Conservation (phyloP, 1,284 basidiomycete species). For the Cryptococcus sp. region DNA sequence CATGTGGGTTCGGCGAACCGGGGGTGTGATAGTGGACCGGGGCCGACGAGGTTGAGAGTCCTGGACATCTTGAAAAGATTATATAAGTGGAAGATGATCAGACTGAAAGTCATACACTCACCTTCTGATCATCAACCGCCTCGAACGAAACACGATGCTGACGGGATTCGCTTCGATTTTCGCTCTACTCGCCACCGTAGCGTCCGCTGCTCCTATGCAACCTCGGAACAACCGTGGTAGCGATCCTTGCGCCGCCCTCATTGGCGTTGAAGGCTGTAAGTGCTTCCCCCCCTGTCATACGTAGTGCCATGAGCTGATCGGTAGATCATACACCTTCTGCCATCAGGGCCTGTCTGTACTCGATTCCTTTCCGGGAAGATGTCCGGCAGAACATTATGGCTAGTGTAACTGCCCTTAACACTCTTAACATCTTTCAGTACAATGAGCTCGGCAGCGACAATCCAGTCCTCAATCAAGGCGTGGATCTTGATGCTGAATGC, state of each 20-base stretch:
- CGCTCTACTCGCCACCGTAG: background rate
- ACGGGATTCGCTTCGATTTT: background rate
- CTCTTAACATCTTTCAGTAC: conserved; percentile 12
- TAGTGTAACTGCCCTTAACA: conserved; percentile 8
- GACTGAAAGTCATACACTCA: no score
- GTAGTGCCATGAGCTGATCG: background rate
- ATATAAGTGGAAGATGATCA: no score
- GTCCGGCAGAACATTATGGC: conserved; percentile 13
- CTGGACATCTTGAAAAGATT: no score
- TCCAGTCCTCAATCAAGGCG: conserved; percentile 7
- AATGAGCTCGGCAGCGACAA: conserved; percentile 12
- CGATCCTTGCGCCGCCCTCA: background rate
- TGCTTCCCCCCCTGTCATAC: background rate
- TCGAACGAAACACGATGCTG: background rate
- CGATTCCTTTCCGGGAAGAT: conserved; percentile 7
- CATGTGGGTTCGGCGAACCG: no score
- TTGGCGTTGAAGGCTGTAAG: background rate
- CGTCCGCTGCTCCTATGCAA: background rate
- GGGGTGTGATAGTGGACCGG: no score
- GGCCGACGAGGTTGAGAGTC: no score
- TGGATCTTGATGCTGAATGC: conserved; percentile 7
- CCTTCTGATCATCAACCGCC: no score
- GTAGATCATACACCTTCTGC: background rate
- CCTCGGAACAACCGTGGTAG: background rate
- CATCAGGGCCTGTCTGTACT: conserved; percentile 7